These are phyloP conservation scores for Melanogaster broomeanus DNA, from an alignment of 768 basidiomycete species.

Conservation along the genomic window DNA sequence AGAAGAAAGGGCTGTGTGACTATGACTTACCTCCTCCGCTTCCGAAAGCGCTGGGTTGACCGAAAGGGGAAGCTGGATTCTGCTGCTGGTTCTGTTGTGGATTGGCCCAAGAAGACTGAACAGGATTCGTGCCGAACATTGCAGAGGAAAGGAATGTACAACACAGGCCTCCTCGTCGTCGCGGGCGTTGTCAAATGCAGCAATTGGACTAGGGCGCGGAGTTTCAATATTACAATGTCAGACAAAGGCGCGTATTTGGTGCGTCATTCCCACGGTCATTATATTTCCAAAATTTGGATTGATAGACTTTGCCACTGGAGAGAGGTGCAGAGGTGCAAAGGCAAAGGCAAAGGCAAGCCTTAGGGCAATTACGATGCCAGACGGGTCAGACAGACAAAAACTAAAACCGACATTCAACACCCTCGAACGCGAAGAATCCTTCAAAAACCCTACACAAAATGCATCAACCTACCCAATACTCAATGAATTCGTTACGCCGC, in stretches of 20 bases:
- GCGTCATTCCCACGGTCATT: constrained; percentile 23
- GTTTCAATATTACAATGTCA: constrained; percentile 16
- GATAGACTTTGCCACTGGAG: not conserved
- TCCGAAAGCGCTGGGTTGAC: constrained; percentile 69
- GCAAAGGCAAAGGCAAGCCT: not conserved
- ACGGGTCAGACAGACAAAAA: constrained; percentile 40
- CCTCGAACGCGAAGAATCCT: constrained; percentile 73
- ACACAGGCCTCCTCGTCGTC: constrained; percentile 25
- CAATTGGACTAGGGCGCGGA: constrained; percentile 19
- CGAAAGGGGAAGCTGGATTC: constrained; percentile 60
- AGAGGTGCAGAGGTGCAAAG: not conserved
- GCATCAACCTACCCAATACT: constrained; percentile 76
- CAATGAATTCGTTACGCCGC: constrained; percentile 91
- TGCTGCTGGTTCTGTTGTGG: constrained; percentile 65
- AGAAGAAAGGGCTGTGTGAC: constrained; percentile 29
- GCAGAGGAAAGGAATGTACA: constrained; percentile 16
- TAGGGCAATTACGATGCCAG: constrained; percentile 47
- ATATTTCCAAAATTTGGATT: constrained; percentile 11
- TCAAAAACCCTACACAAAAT: constrained; percentile 71
- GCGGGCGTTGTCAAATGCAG: constrained; percentile 15
- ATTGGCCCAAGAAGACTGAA: constrained; percentile 69
- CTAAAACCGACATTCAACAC: constrained; percentile 74
- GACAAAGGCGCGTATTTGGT: constrained; percentile 20
- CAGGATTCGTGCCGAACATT: constrained; percentile 62
- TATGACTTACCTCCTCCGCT: constrained; percentile 46